These are phyloP conservation scores for Ailanthus altissimus DNA, from an alignment of 345 rosid genomes.

Conservation along the genomic window DNA sequence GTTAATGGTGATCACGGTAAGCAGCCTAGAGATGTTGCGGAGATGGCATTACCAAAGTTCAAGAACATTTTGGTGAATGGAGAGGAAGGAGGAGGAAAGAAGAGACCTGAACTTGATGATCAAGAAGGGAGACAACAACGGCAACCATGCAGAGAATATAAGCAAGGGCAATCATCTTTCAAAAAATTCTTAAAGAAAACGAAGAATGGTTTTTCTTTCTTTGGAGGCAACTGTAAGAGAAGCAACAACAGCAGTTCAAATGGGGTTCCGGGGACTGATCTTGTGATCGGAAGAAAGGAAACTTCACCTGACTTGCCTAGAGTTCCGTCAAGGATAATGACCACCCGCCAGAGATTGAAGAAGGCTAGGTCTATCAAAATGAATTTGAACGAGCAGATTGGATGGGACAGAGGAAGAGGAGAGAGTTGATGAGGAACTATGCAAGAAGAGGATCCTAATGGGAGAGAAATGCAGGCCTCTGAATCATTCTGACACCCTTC, in stretches of 20 bases:
- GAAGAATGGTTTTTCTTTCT: neutral
- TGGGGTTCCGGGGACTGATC: neutral
- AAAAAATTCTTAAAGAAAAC: neutral
- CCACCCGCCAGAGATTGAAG: constrained; percentile 31
- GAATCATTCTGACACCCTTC: constrained; percentile 41
- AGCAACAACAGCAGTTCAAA: neutral
- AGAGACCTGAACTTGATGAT: neutral
- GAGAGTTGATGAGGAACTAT: constrained; percentile 38
- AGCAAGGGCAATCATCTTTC: constrained; percentile 4
- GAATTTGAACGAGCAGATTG: constrained; percentile 15
- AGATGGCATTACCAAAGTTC: neutral
- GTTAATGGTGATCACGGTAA: neutral
- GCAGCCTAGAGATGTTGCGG: neutral
- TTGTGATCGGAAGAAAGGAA: constrained; percentile 3
- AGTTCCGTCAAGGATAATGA: constrained; percentile 26
- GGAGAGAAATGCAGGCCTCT: constrained; percentile 65
- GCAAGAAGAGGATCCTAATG: constrained; percentile 77
- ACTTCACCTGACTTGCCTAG: constrained; percentile 4
- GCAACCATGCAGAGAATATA: neutral
- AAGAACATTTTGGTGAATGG: constrained; percentile 17
- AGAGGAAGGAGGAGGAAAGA: constrained; percentile 7
- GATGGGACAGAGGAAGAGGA: neutral
- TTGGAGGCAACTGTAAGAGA: neutral
- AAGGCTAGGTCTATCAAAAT: constrained; percentile 19
- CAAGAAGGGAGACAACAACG: neutral